Percentiles rank a stretch among this genome's conserved stretches.
phyloP scores from a whole-genome alignment of 306 rosid species.

The Trifolium dubium region DNA sequence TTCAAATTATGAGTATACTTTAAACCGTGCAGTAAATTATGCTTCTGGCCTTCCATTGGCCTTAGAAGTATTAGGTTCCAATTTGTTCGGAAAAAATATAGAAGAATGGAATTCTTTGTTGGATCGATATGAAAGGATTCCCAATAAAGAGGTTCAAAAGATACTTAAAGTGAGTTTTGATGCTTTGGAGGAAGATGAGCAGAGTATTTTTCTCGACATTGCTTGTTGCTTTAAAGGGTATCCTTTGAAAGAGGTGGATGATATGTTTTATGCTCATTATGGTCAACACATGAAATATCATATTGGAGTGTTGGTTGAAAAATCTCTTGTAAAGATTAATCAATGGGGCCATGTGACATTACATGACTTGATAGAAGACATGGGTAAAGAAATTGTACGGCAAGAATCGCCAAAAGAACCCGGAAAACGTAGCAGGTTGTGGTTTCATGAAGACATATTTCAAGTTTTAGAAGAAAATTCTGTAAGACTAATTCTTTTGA shows the following conservation, averaged over 20 bases:
- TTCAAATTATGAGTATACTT: neutral
- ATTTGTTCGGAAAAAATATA: neutral
- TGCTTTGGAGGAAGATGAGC: constrained; percentile 18
- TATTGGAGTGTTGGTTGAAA: neutral
- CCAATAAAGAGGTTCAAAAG: neutral
- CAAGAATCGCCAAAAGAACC: constrained; percentile 10
- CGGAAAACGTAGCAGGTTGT: constrained; percentile 4
- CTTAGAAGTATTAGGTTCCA: constrained; percentile 39
- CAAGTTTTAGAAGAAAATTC: neutral
- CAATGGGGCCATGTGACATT: neutral
- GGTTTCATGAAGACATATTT: constrained; percentile 9
- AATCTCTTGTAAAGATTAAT: neutral
- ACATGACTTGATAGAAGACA: constrained; percentile 20
- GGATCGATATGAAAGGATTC: neutral
- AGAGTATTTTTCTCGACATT: constrained; percentile 30
- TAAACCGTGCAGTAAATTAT: neutral
- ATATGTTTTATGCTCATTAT: neutral
- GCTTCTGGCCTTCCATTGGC: constrained; percentile 35
- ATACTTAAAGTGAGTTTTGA: constrained; percentile 28
- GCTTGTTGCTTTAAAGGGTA: constrained; percentile 30
- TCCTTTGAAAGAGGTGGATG: neutral
- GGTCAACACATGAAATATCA: neutral
- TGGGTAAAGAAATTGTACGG: neutral
- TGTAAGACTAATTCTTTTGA: neutral
- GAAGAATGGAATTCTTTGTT: constrained; percentile 31